Evolutionary conservation across 768 basidiomycete species (phyloP), one percentile per base, ranked within the genome.

Genomic region (Serpula lacrymans): DNA sequence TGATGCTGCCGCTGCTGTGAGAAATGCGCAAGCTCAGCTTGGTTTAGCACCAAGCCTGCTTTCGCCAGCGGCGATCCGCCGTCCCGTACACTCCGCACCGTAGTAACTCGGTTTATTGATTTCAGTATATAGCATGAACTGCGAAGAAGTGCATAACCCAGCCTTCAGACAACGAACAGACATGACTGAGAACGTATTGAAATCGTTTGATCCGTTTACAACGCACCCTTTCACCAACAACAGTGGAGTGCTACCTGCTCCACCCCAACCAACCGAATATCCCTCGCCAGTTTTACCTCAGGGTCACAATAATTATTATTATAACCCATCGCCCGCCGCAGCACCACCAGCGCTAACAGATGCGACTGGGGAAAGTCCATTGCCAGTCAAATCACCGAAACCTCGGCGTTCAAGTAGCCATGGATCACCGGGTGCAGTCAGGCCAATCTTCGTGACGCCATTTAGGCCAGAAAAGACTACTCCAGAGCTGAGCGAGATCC

Each of bases 151-250:
- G 31, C 31, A 33, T n/a, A n/a, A n/a, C n/a, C n/a, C n/a, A n/a
- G n/a, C 31, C 31, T 33, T 14, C 20, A 18, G 6, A 18, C 14
- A 33, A 33, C 31, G 14, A 33, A 14, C n/a, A 28, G 42, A 29
- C 42, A 60, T 60, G 60, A 52, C 64, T 35, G 49, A 55, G 23
- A 51, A 57, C 26, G 42, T 51, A 18, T 59, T 62, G 50, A 59
- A 64, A 16, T 72, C 74, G 17, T 81, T 82, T 51, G 66, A 82
- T 63, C 78, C 78, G 28, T 74, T 75, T 52, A 74, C 72, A 16
- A 69, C 67, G 14, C 77, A 82, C 55, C 76, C 78, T 8, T 82
- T 81, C 67, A 80, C 76, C 27, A 63, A 67, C 53, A 53, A 49
- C 50, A 58, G 59, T 30, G 56, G 59, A 20, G 41, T 57, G n/a